phyloP scores from a whole-genome alignment of 208 protist species.

The Vickermania spadyakhi region DNA sequence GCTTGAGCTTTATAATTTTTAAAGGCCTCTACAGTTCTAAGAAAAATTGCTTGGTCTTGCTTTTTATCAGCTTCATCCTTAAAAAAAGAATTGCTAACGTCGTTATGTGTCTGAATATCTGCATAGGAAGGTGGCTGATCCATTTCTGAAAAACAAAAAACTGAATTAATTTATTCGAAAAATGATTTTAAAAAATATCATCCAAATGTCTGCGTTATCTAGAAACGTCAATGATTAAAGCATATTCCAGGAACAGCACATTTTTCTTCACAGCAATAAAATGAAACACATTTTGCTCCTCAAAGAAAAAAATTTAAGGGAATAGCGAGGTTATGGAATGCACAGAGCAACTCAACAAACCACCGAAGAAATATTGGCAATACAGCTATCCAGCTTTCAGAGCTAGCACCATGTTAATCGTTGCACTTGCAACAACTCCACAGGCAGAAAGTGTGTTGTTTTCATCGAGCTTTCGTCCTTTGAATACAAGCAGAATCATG shows the following conservation, averaged over 20 bases:
- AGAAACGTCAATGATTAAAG: too few species aligned
- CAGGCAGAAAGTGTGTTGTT: constrained; percentile 42
- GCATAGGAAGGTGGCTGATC: too few species aligned
- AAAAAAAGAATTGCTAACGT: neutral
- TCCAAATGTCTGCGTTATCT: too few species aligned
- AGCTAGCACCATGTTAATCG: constrained; percentile 70
- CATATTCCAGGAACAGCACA: too few species aligned
- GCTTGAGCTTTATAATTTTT: constrained; percentile 67
- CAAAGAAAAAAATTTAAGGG: too few species aligned
- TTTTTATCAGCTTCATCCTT: constrained; percentile 56
- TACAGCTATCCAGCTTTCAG: constrained; percentile 37
- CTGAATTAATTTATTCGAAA: too few species aligned
- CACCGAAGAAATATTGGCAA: neutral
- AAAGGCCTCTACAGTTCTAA: constrained; percentile 78
- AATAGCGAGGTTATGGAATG: too few species aligned
- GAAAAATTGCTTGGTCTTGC: constrained; percentile 81
- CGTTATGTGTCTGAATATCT: too few species aligned
- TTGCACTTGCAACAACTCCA: constrained; percentile 52
- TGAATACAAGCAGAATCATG: constrained; percentile 78
- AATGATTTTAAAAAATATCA: too few species aligned
- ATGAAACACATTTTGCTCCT: too few species aligned
- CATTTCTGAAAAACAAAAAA: too few species aligned
- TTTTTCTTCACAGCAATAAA: too few species aligned
- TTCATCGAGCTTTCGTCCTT: constrained; percentile 62
- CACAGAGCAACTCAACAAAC: constrained; percentile 3